Conservation (phyloP, 2,329 filamentous ascomycete species). For the Rugonectria rugulosa region DNA sequence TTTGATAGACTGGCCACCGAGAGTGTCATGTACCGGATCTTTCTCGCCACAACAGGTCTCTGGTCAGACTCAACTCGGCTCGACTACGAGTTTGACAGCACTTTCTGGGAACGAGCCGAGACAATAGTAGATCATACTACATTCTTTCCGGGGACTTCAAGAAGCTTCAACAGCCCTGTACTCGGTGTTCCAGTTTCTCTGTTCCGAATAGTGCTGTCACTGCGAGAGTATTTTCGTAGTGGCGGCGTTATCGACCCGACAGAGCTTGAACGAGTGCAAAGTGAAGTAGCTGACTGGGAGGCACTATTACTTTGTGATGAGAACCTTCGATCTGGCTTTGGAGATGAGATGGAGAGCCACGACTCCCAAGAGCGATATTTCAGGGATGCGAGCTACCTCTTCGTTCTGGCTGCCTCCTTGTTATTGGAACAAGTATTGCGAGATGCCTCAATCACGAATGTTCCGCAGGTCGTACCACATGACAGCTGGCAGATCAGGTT, state of each 20-base stretch:
- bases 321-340: background rate
- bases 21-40: conserved; percentile 36
- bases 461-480: background rate
- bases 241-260: background rate
- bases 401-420: conserved; percentile 27
- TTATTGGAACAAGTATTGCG: conserved; percentile 25
- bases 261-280: background rate
- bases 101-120: conserved; percentile 31
- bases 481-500: conserved; percentile 28
- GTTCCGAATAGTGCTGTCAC: conserved; percentile 22
- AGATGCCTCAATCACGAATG: background rate
- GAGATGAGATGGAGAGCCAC: background rate
- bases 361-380: conserved; percentile 13
- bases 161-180: conserved; percentile 31
- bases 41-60: conserved; percentile 28
- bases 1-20: conserved; percentile 35
- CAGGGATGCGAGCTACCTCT: conserved; percentile 29
- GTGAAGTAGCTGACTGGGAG: conserved; percentile 27
- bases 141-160: conserved; percentile 20
- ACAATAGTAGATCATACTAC: conserved; percentile 15
- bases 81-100: conserved; percentile 19
- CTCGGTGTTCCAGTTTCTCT: conserved; percentile 32
- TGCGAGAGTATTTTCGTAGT: conserved; percentile 21
- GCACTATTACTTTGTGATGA: conserved; percentile 1
- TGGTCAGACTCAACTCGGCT: conserved; percentile 26